Evolutionary conservation across 2,329 filamentous ascomycete genomes (phyloP), one percentile per base, ranked within the genome.

Genomic region (Calonectria montana): DNA sequence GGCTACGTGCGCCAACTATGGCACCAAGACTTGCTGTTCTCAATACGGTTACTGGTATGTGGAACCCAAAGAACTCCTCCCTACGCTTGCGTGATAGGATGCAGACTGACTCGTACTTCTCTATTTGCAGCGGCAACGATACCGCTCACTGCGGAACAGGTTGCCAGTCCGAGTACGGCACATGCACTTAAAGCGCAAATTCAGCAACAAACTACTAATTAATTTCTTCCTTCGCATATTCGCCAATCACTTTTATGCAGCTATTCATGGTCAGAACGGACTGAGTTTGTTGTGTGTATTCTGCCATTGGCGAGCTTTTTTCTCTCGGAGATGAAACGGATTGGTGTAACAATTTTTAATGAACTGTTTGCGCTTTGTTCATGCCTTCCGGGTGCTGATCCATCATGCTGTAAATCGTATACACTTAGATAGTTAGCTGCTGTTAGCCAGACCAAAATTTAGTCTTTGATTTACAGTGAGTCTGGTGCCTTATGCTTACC

Each of bases 21-120:
- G 65, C 13, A 61, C n/a, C 12, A 67, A 67, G 43, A 67, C 65
- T 67, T 86, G 84, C 73, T 86, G 84, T 65, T 85, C 84, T 5
- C 75, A 75, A 43, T 76, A 74, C 47, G 81, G 81, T 16, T 83
- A 75, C 75, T 84, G 82, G 81, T 83, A 71, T 69, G 81, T 79
- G 41, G 31, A 45, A 5, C 8, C 45, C 65, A 16, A 69, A 35
- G 12, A 55, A 39, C 21, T 12, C 10, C 47, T 5, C 50, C 16
- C 12, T 71, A 65, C 21, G 2, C 15, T 64, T 43, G 41, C 39
- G 23, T 47, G 27, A 31, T 3, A 21, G 18, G 65, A 67, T 29
- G 71, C 57, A 39, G 53, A 48, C 64, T 77, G 45, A 67, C 37
- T 45, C 29, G 27, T 55, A 21, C 15, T 35, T 37, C 21, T 29